Evolutionary conservation across 2,329 filamentous ascomycete genomes (phyloP).

Genomic region (Epichloe sibirici): DNA sequence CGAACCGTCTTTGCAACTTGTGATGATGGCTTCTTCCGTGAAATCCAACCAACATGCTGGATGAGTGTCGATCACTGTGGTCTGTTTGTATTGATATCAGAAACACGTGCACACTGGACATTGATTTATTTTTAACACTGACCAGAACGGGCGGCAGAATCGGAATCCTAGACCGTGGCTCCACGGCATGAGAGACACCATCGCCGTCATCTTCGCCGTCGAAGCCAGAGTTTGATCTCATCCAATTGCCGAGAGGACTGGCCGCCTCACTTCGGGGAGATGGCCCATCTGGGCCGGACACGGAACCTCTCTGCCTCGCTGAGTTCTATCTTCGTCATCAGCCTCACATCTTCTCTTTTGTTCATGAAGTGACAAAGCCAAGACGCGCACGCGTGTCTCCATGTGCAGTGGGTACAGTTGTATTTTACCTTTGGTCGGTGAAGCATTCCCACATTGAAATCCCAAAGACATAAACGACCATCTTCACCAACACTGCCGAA

Average conservation of each 20-base stretch:
- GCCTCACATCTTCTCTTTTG: background rate
- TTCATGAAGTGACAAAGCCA: background rate
- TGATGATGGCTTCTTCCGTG: constrained; percentile 84
- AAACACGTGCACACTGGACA: background rate
- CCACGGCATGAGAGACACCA: constrained; percentile 64
- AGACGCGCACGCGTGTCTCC: background rate
- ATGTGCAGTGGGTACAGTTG: background rate
- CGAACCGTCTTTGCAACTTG: constrained; percentile 80
- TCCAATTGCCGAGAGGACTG: constrained; percentile 42
- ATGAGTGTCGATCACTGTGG: constrained; percentile 75
- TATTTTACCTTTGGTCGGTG: constrained; percentile 57
- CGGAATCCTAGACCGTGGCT: constrained; percentile 71
- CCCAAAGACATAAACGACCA: constrained; percentile 82
- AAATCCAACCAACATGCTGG: constrained; percentile 88
- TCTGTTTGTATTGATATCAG: constrained; percentile 28
- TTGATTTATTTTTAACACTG: constrained; percentile 20
- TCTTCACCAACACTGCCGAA: constrained; percentile 96
- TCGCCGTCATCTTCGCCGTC: constrained; percentile 44
- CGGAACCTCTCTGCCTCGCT: constrained; percentile 34
- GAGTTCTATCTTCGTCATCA: constrained; percentile 8
- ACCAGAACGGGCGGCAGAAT: constrained; percentile 86
- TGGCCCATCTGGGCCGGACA: constrained; percentile 36
- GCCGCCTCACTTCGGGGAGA: constrained; percentile 50
- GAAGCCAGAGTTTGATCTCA: constrained; percentile 60
- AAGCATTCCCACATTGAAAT: constrained; percentile 95